A percentile compares a stretch with the other conserved stretches of the same genome.
Evolutionary conservation across 192 early-diverging fungal genomes (phyloP).

Genomic region (Coemansia sp.): DNA sequence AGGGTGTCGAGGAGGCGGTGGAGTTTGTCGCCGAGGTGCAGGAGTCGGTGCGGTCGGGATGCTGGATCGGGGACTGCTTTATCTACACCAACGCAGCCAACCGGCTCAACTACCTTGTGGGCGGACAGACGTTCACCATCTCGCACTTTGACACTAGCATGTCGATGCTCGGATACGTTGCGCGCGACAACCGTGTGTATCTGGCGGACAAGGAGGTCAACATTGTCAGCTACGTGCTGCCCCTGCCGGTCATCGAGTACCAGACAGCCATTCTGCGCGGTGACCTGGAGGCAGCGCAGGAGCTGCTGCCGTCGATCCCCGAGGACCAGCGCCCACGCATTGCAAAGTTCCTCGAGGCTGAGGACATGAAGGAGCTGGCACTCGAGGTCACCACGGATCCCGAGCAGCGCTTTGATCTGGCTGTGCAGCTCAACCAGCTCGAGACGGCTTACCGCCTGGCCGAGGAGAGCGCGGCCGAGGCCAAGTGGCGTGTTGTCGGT

Average conservation of each 20-base stretch:
- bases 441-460: constrained; percentile 87
- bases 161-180: constrained; percentile 92
- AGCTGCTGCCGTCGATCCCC: constrained; percentile 81
- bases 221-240: constrained; percentile 85
- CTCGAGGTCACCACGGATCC: constrained; percentile 92
- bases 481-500: constrained; percentile 92
- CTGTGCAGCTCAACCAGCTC: constrained; percentile 79
- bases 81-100: constrained; percentile 92
- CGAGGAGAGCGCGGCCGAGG: constrained; percentile 70
- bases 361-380: constrained; percentile 88
- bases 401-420: constrained; percentile 95
- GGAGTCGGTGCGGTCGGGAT: constrained; percentile 88
- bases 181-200: constrained; percentile 91
- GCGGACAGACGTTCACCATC: constrained; percentile 89
- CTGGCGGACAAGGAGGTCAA: constrained; percentile 92
- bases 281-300: constrained; percentile 78
- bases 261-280: constrained; percentile 96
- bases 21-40: constrained; percentile 91
- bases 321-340: constrained; percentile 84
- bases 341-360: constrained; percentile 93
- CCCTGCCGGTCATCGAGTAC: constrained; percentile 94
- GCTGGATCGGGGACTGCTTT: constrained; percentile 99
- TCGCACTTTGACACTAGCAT: constrained; percentile 91
- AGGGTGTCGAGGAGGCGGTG: constrained; percentile 95
- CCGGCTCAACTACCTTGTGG: constrained; percentile 95